Evolutionary conservation across 345 rosid species (phyloP), one percentile per base, ranked within the genome.

Genomic region (Turritis glabra): DNA sequence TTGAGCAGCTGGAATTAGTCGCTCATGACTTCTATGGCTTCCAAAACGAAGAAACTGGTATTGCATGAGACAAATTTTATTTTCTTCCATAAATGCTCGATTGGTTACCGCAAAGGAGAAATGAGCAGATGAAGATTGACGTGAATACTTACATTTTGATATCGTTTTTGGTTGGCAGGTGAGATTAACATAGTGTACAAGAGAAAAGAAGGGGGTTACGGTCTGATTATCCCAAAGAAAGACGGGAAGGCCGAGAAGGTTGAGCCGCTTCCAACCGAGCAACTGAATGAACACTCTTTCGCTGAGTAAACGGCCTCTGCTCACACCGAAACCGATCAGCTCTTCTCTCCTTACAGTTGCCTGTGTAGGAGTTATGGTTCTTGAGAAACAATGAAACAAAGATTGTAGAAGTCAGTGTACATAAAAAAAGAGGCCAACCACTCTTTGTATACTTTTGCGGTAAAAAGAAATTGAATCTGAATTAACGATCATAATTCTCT

Each of bases 21-120:
- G 84, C 82, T 74, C 98, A 94, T 4, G 97, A 90, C 70, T 94
- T 94, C 80, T 94, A 91, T 65, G 97, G 87, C 58, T 94, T 91
- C 76, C 83, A 88, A 46, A 88, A 91, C 41, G 96, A 91, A 84
- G 95, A 88, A 80, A 94, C 97, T 2, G 95, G 98, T 94, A 85
- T 62, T 62, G 81, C 58, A 29, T 22, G 21, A 3, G 32, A 15
- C 18, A 29, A 18, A 8, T 11, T 54, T 14, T 21, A 1, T 48
- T 55, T n/a, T 19, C 58, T 32, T 50, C 14, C 58, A 12, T 56
- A 0, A 22, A 21, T 67, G 33, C 14, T 26, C 0, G 26, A 44
- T 40, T 40, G 38, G 30, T 33, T 60, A 61, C 13, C 8, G 10
- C 17, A 14, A 0, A 53, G 11, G 3, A 33, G 5, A 40, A 26